A percentile compares a stretch with the other conserved stretches of the same genome.
Evolutionary conservation across 2,329 filamentous ascomycete species (phyloP).

Genomic region (Fusarium sp.): DNA sequence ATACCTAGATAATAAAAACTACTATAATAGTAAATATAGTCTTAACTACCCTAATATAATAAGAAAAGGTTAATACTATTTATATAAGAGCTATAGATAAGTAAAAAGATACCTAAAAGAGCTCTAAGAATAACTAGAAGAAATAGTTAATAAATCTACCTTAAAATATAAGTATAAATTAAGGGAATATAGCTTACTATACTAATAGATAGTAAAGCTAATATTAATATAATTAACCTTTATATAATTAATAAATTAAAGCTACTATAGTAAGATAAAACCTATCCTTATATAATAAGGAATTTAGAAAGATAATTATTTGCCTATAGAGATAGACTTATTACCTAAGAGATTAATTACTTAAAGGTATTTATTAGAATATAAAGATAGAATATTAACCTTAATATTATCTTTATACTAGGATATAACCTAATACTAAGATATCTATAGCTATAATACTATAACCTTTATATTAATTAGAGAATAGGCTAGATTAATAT

Average conservation of each 20-base stretch:
- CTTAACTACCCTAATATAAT: no score
- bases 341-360: background rate
- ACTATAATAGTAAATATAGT: no score
- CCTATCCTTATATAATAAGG: no score
- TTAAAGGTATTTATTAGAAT: background rate
- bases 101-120: no score
- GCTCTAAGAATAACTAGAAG: no score
- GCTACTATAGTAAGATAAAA: background rate
- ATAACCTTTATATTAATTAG: background rate
- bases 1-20: no score
- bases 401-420: background rate
- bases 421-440: background rate
- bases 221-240: background rate
- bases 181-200: background rate
- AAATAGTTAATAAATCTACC: background rate
- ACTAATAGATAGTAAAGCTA: background rate
- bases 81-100: no score
- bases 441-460: background rate
- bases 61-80: no score
- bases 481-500: background rate
- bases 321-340: background rate
- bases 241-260: no score
- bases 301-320: background rate
- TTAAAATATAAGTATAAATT: background rate
- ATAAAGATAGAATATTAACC: no score